Evolutionary conservation across 495 filamentous ascomycete genomes (phyloP), one percentile per base, ranked within the genome.

Genomic region (Cryomyces antarcticus): DNA sequence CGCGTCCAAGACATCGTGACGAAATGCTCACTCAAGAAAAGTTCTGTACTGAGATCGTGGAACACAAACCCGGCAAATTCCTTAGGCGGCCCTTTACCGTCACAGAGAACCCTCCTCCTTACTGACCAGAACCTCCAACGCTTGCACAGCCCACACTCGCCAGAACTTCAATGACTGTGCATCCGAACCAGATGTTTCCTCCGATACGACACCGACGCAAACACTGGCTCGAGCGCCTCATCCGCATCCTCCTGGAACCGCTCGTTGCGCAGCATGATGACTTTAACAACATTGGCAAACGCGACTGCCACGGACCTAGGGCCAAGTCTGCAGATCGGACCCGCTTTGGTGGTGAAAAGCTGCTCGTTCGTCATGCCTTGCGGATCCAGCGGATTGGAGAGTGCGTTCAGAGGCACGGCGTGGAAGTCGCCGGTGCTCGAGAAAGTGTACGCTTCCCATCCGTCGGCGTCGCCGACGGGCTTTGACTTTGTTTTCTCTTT

Each of bases 371-470:
- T 50, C 4, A 58, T 49, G 2, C 17, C n/a, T 57, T 52, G 9
- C 57, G 54, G 24, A 5, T 44, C 5, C 38, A 33, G 24, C 24
- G 11, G 7, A 10, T 27, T 6, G n/a, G 30, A 28, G 37, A 3
- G 45, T 4, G 35, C 30, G 35, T 13, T 39, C 9, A 67, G 51
- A 5, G 62, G 55, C 36, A 50, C 47, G 1, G 57, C 47, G 7
- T 58, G 51, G 13, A 67, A 54, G 38, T 57, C 62, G 17, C 70
- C 70, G 24, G 61, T 49, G 2, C 56, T 46, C 17, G 70, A 67
- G 40, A 80, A 63, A 7, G 66, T 70, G 74, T 77, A 84, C 2
- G 69, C 70, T 52, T 82, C 76, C 77, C 77, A 84, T 12, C 58
- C 62, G 37, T 66, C 62, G 30, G 29, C 30, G 29, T 38, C 38